Evolutionary conservation across 1,284 basidiomycete species (phyloP).

Genomic region (Tilletia caries): DNA sequence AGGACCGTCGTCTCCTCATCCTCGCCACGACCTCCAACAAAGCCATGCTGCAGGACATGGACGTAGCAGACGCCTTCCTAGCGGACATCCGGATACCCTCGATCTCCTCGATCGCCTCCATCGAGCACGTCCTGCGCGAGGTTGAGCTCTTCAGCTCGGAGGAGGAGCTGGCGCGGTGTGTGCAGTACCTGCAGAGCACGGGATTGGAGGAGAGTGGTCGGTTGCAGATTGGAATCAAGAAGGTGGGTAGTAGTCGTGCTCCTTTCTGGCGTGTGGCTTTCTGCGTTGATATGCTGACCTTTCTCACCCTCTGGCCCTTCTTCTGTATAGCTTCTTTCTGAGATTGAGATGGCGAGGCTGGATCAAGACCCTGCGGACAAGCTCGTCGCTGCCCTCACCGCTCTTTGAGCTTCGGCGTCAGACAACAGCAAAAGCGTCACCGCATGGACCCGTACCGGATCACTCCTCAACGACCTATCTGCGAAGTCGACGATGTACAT

Average conservation of each 20-base stretch:
- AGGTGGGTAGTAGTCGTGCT: conserved; percentile 20
- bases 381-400: conserved; percentile 48
- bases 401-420: background rate
- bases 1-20: conserved; percentile 83
- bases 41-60: conserved; percentile 82
- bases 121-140: conserved; percentile 78
- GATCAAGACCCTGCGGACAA: conserved; percentile 58
- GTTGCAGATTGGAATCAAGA: conserved; percentile 81
- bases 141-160: conserved; percentile 69
- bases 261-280: too few relatives aligned
- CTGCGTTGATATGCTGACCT: too few relatives aligned
- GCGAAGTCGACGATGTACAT: too few relatives aligned
- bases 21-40: conserved; percentile 88
- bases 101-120: conserved; percentile 68
- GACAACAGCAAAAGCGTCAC: background rate
- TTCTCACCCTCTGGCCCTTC: background rate
- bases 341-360: conserved; percentile 94
- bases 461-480: too few relatives aligned
- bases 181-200: conserved; percentile 70
- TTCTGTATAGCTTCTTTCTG: conserved; percentile 82
- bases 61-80: conserved; percentile 82
- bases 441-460: too few relatives aligned
- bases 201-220: conserved; percentile 66
- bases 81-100: conserved; percentile 81
- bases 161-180: conserved; percentile 64